Conservation (phyloP, 2,329 filamentous ascomycete genomes). For the Paracamarosporium sp. region DNA sequence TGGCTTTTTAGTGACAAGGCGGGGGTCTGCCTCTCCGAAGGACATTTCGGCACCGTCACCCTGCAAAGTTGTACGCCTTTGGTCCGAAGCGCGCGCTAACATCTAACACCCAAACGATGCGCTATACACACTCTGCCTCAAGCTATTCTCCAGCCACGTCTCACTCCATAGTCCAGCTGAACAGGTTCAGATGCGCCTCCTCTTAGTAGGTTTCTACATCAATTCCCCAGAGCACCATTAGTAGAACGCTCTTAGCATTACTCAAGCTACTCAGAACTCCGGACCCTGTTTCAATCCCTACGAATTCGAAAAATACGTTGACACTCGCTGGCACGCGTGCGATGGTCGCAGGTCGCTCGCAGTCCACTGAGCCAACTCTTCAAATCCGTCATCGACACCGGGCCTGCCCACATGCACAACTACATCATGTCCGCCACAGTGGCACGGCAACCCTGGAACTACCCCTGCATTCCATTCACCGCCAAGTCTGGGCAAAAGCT, state of each 20-base stretch:
- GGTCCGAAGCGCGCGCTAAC: not conserved
- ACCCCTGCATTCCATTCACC: constrained; percentile 17
- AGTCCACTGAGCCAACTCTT: too few relatives aligned
- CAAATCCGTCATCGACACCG: not conserved
- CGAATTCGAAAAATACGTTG: too few relatives aligned
- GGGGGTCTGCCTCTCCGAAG: too few relatives aligned
- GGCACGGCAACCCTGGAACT: not conserved
- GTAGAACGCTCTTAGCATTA: too few relatives aligned
- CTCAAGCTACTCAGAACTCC: too few relatives aligned
- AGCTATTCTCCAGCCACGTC: not conserved
- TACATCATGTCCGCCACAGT: constrained; percentile 10
- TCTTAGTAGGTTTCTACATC: not conserved
- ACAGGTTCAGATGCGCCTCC: not conserved
- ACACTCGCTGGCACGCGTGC: too few relatives aligned
- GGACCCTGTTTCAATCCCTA: too few relatives aligned
- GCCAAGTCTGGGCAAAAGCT: constrained; percentile 33
- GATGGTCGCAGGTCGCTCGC: too few relatives aligned
- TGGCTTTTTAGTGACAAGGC: too few relatives aligned
- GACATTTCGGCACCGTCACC: too few relatives aligned
- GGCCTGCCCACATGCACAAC: not conserved
- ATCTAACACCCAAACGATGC: not conserved
- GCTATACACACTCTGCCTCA: not conserved
- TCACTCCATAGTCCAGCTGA: not conserved
- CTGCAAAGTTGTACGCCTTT: not conserved
- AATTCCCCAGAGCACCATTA: too few relatives aligned